These are phyloP conservation scores for Penicillium atrosanguineum DNA, from an alignment of 495 filamentous ascomycete genomes.

Conservation along the genomic window DNA sequence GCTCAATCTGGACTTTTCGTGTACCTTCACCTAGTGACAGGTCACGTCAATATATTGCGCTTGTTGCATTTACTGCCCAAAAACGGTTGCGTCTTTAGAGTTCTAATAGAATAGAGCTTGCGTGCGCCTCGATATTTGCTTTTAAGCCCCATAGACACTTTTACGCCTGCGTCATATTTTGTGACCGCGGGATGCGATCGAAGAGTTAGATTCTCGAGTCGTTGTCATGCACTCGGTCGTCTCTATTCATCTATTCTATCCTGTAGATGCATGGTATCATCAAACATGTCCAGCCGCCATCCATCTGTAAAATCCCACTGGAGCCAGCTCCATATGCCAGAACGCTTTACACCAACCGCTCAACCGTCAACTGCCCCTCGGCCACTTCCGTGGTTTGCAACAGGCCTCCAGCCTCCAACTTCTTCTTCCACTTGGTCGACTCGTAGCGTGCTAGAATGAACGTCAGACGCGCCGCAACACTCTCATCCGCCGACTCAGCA, in stretches of 20 bases:
- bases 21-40: neutral
- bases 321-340: constrained; percentile 14
- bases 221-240: neutral
- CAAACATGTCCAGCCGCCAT: neutral
- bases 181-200: neutral
- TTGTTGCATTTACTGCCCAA: neutral
- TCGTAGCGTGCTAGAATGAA: constrained; percentile 83
- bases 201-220: neutral
- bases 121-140: neutral
- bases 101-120: constrained; percentile 7
- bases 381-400: constrained; percentile 43
- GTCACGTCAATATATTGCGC: neutral
- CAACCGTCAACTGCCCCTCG: constrained; percentile 34
- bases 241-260: neutral
- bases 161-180: neutral
- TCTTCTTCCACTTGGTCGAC: constrained; percentile 86
- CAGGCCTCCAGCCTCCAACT: constrained; percentile 60
- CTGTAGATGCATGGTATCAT: constrained; percentile 7
- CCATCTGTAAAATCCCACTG: constrained; percentile 5
- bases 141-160: neutral
- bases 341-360: constrained; percentile 34
- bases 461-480: constrained; percentile 68
- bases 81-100: neutral
- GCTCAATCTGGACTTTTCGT: neutral
- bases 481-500: constrained; percentile 36